These are phyloP conservation scores for Panicum hallii DNA, from an alignment of 202 grass and related monocot species.

Conservation along the genomic window DNA sequence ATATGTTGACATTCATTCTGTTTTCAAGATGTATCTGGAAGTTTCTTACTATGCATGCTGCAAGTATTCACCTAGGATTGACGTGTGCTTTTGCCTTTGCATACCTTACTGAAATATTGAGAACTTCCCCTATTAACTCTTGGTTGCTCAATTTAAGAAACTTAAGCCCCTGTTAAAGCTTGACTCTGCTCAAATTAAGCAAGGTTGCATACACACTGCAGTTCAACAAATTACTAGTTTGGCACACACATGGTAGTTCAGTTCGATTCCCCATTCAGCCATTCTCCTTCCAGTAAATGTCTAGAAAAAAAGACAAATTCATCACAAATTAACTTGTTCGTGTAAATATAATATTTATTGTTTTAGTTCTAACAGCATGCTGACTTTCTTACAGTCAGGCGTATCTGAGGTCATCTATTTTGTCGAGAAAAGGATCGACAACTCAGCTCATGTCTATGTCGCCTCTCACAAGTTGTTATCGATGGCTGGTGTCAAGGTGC, in stretches of 20 bases:
- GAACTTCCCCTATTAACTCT: background rate
- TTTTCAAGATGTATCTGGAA: background rate
- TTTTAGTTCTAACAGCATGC: constrained; percentile 31
- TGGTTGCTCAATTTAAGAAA: no score
- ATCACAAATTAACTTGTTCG: background rate
- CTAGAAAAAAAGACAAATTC: background rate
- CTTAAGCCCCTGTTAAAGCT: background rate
- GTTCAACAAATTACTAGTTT: constrained; percentile 29
- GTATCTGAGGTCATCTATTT: constrained; percentile 99
- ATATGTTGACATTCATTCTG: constrained; percentile 12
- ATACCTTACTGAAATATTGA: background rate
- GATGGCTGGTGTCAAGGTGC: constrained; percentile 91
- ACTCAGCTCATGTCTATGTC: constrained; percentile 73
- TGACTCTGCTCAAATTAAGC: no score
- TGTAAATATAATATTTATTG: background rate
- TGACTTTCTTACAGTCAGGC: constrained; percentile 74
- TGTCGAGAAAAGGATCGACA: constrained; percentile 85
- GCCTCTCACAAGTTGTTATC: constrained; percentile 90
- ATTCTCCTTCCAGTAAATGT: background rate
- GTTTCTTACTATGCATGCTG: constrained; percentile 5
- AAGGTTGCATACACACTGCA: no score
- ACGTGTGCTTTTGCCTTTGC: background rate
- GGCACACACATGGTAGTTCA: background rate
- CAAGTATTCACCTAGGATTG: constrained; percentile 9
- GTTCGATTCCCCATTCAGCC: background rate